Base-by-base conservation (phyloP, 2,329 filamentous ascomycete genomes). In the Pezicula radicicola region DNA sequence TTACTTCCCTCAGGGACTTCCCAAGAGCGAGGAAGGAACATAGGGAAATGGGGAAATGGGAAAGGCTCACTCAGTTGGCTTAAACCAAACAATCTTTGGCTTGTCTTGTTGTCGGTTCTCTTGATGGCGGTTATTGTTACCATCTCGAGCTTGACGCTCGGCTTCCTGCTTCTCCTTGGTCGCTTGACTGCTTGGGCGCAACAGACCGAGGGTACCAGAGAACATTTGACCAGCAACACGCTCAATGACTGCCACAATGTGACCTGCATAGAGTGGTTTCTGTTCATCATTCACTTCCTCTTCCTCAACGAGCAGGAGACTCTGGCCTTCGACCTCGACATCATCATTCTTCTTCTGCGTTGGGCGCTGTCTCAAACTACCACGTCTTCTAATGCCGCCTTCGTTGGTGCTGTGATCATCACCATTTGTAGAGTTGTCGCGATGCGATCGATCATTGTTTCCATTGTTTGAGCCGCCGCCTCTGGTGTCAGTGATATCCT, bases 331-430 rank as follows among this genome's bases (percentile, higher is more conserved):
- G 27, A 99, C 94, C 72, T 99, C 94, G 25, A 99, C 94, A 69
- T 99, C 94, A 61, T 99, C 94, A 58, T 99, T 99, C 83, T 99
- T 99, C 85, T 99, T 99, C 74, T 99, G 94, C 0, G 93, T 97
- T 8, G 94, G 94, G 49, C 94, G 88, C 75, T 97, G 94, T 66
- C 94, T 88, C 61, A 99, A 82, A 80, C 93, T 97, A 60, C 94
- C 94, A 66, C 94, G 89, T 60, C 94, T 85, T 62, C 93, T 89
- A 58, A 99, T 85, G 55, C 92, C 90, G 64, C 92, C 91, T 63
- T 97, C 93, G 50, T 78, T 76, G 49, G 79, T 79, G 57, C 77
- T 70, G 53, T 80, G 80, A 40, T 86, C 82, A 49, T 88, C 85
- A 54, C 80, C 81, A 61, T 80, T 83, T 40, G 75, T 72, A 58